Evolutionary conservation across 2,329 filamentous ascomycete genomes (phyloP).

Genomic region (Aspergillus glaucus): DNA sequence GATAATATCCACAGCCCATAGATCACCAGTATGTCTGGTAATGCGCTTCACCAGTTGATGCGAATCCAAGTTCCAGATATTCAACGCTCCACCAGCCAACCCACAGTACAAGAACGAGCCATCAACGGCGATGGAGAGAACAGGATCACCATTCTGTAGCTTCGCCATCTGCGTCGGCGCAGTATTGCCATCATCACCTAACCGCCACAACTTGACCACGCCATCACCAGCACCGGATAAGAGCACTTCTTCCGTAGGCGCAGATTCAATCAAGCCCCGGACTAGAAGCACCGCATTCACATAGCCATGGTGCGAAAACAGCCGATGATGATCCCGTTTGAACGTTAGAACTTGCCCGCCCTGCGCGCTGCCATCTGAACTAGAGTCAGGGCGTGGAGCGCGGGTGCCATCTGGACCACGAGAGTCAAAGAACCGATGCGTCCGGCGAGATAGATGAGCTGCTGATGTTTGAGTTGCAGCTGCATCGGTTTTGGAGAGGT

Average conservation of each 20-base stretch:
- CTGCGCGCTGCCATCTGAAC: conserved; percentile 45
- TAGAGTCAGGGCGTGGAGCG: conserved; percentile 64
- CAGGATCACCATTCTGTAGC: conserved; percentile 57
- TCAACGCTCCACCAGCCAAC: conserved; percentile 77
- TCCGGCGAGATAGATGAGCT: conserved; percentile 67
- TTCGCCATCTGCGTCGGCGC: conserved; percentile 65
- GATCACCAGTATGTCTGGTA: conserved; percentile 70
- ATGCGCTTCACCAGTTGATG: conserved; percentile 83
- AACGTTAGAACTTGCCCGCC: conserved; percentile 71
- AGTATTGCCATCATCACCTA: conserved; percentile 54
- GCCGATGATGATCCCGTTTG: conserved; percentile 68
- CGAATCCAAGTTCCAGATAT: conserved; percentile 96
- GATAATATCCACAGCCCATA: conserved; percentile 79
- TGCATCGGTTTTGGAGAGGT: conserved; percentile 58
- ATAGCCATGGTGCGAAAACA: conserved; percentile 93
- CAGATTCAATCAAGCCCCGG: conserved; percentile 62
- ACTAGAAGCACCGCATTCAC: conserved; percentile 93
- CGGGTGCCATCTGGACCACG: conserved; percentile 73
- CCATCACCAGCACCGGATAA: conserved; percentile 92
- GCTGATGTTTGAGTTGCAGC: conserved; percentile 58
- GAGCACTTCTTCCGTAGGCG: conserved; percentile 64
- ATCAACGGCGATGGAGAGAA: conserved; percentile 76
- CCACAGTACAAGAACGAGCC: conserved; percentile 91
- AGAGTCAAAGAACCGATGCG: conserved; percentile 90
- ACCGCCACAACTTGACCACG: conserved; percentile 86